Conservation (phyloP, 176 grass and related monocot species). For the Avena insularis region DNA sequence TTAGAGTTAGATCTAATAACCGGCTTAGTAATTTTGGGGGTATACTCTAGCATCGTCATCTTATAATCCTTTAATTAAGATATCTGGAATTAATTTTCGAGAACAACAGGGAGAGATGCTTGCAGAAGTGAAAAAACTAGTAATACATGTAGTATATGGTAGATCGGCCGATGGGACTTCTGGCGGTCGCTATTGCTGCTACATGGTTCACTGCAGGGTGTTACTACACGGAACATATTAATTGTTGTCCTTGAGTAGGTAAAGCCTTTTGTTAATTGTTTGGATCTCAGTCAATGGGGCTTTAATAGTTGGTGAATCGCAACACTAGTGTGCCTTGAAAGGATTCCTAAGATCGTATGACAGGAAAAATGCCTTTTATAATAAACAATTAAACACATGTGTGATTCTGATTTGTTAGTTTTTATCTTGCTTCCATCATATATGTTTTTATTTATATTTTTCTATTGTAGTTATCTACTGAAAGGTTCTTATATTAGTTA, state of each 20-base stretch:
- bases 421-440: not conserved
- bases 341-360: not conserved
- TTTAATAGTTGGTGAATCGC: not conserved
- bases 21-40: not conserved
- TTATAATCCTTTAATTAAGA: not conserved
- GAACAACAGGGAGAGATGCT: not conserved
- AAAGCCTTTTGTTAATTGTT: not conserved
- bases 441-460: not conserved
- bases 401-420: not conserved
- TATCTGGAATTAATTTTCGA: not conserved
- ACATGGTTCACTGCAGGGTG: not conserved
- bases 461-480: not conserved
- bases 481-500: constrained; percentile 12
- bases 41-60: not conserved
- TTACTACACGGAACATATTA: not conserved
- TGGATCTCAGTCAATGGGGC: not conserved
- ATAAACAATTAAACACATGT: not conserved
- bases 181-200: not conserved
- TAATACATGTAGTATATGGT: not conserved
- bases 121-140: not conserved
- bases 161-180: not conserved
- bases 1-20: constrained; percentile 14
- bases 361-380: not conserved
- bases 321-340: not conserved
- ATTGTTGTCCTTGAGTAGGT: not conserved